These are phyloP conservation scores for Cryptococcus wingfieldii DNA, from an alignment of 1,284 basidiomycete species.

Conservation along the genomic window DNA sequence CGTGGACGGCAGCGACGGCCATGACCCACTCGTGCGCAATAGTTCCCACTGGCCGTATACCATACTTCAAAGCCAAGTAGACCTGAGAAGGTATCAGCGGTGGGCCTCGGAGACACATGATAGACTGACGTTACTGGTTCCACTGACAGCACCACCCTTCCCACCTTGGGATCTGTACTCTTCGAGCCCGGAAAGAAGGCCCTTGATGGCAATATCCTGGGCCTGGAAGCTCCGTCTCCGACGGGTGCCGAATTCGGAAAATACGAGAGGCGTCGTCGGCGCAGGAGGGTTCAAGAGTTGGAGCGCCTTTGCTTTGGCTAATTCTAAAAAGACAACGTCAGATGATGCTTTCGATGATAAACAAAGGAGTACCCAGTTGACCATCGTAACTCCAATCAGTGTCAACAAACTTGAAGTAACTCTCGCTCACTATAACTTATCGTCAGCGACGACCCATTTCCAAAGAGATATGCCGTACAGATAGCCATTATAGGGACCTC, in stretches of 20 bases:
- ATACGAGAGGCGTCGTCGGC: conserved; percentile 58
- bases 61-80: conserved; percentile 71
- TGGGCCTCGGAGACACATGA: not conserved
- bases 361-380: conserved; percentile 56
- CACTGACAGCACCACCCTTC: conserved; percentile 60
- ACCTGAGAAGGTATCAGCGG: conserved; percentile 53
- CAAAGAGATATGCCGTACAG: conserved; percentile 55
- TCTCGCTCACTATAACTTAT: conserved; percentile 44
- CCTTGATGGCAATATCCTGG: conserved; percentile 74
- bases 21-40: conserved; percentile 97
- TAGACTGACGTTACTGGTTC: conserved; percentile 76
- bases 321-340: conserved; percentile 43
- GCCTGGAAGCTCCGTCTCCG: conserved; percentile 72
- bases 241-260: conserved; percentile 92
- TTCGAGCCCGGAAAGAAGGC: conserved; percentile 62
- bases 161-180: conserved; percentile 50
- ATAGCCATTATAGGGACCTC: conserved; percentile 93
- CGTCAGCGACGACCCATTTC: not conserved
- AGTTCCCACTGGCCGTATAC: conserved; percentile 68
- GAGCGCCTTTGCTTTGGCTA: conserved; percentile 67
- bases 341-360: no score
- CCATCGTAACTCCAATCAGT: conserved; percentile 79
- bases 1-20: conserved; percentile 78
- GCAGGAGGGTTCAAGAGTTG: conserved; percentile 55
- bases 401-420: conserved; percentile 59